Percentiles rank a stretch among this genome's conserved stretches.
These are phyloP conservation scores for Candida pini DNA, from an alignment of 805 yeast species.

Conservation along the genomic window DNA sequence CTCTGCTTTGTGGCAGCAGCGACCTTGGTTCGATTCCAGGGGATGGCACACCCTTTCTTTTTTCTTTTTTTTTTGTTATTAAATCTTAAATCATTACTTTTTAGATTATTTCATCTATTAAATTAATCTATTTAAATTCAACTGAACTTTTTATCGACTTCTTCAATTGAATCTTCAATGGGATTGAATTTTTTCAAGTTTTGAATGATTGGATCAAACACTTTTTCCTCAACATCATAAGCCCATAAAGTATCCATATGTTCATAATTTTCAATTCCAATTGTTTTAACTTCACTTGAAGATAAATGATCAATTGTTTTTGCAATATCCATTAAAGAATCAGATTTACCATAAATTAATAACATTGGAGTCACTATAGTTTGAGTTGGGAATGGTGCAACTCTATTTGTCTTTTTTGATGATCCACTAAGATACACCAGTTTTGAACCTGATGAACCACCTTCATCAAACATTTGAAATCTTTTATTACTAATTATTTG, in stretches of 20 bases:
- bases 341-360: constrained; percentile 72
- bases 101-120: too few species aligned
- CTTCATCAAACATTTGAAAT: constrained; percentile 51
- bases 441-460: constrained; percentile 28
- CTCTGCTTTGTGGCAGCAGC: constrained; percentile 4
- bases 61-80: too few species aligned
- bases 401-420: constrained; percentile 36
- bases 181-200: constrained; percentile 2
- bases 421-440: constrained; percentile 24
- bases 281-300: constrained; percentile 19
- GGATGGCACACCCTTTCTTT: constrained; percentile 2
- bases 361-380: constrained; percentile 71
- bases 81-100: too few species aligned
- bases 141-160: background rate
- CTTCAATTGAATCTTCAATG: background rate
- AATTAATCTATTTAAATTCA: too few species aligned
- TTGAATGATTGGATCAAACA: constrained; percentile 25
- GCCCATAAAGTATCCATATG: constrained; percentile 94
- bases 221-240: constrained; percentile 45
- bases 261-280: constrained; percentile 67
- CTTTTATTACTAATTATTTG: constrained; percentile 40
- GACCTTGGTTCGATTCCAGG: constrained; percentile 5
- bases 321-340: constrained; percentile 81
- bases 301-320: constrained; percentile 71
- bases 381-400: constrained; percentile 56